Evolutionary conservation across 2,329 filamentous ascomycete genomes (phyloP).

Genomic region (Fusarium subglutinans): DNA sequence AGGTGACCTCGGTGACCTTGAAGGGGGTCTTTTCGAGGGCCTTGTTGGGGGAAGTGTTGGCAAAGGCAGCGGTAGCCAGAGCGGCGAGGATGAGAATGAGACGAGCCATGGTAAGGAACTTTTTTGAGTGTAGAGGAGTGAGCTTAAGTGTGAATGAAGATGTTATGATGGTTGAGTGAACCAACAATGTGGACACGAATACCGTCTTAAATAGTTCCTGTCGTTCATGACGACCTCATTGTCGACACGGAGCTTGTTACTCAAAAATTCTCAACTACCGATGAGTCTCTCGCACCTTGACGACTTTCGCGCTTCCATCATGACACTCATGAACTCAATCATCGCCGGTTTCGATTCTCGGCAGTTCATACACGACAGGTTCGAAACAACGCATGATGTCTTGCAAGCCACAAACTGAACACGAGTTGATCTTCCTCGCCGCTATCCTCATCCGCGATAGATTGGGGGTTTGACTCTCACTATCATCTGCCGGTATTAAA

Average conservation of each 20-base stretch:
- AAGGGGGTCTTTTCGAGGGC: neutral
- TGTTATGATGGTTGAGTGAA: neutral
- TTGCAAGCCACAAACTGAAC: neutral
- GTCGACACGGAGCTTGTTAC: neutral
- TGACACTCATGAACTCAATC: neutral
- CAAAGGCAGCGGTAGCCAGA: neutral
- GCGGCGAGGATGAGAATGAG: conserved; percentile 5
- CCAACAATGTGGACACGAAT: neutral
- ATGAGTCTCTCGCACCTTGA: neutral
- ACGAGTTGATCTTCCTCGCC: neutral
- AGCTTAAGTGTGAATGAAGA: neutral
- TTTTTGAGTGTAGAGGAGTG: neutral
- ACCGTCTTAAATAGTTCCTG: neutral
- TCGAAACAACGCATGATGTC: neutral
- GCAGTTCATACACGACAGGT: neutral
- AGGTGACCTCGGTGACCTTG: neutral
- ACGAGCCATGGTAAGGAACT: neutral
- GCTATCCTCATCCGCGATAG: neutral
- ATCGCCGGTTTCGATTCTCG: neutral
- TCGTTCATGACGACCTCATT: neutral
- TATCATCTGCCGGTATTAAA: neutral
- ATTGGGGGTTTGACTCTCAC: neutral
- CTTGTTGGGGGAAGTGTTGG: neutral
- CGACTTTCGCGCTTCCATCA: neutral
- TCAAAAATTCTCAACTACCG: neutral